Evolutionary conservation across 768 basidiomycete species (phyloP), one percentile per base, ranked within the genome.

Genomic region (Termitomyces sp.): DNA sequence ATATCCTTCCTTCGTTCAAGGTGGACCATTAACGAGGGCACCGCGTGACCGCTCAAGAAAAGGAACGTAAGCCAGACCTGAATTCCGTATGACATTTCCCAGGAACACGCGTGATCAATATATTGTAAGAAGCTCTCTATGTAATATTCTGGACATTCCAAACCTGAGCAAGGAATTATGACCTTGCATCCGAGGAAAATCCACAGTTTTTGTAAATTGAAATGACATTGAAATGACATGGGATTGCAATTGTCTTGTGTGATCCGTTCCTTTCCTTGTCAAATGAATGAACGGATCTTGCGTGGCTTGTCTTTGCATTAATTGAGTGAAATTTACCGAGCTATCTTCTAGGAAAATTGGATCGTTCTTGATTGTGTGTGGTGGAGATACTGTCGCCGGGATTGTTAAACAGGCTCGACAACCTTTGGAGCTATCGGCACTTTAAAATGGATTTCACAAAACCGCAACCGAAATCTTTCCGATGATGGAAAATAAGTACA

Each of bases 101-200:
- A 35, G 40, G 13, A 54, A 18, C 3, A 8, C n/a, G 22, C 18
- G 44, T 22, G 53, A 22, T 44, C 28, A 32, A 33, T 18, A 6
- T 30, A 47, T 28, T 18, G 14, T n/a, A 10, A 47, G 18, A 47
- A 47, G 46, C 28, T n/a, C 16, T 2, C 24, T 7, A 22, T 26
- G 22, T 16, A 22, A 35, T 33, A 28, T 30, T 47, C 2, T 44
- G n/a, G 6, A 45, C 1, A 13, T 22, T 55, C 1, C 22, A 44
- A 48, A 43, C 30, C 40, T 32, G 33, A 30, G 22, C 18, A 49
- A 49, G 18, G 54, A 52, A 56, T 32, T 20, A 50, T 47, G 14
- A 20, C 24, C 9, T 50, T 50, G 44, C 18, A 54, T 53, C 62
- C 62, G 62, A 63, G 33, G 57, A 20, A 40, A 9, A 35, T n/a